phyloP scores from a whole-genome alignment of 2,329 filamentous ascomycete genomes.

The Trichoderma simmonsii region DNA sequence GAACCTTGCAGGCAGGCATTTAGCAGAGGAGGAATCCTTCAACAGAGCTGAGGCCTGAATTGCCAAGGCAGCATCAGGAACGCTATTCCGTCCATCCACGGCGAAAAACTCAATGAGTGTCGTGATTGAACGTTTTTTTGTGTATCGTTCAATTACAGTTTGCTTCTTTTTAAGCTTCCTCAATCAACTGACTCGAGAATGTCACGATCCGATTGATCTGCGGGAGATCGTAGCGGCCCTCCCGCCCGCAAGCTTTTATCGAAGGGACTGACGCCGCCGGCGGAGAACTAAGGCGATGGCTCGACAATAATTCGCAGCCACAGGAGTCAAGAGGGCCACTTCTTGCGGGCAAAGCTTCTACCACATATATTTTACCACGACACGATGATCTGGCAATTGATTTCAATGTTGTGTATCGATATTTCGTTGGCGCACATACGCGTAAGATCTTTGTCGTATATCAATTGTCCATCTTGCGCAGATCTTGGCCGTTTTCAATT shows the following conservation, averaged over 20 bases:
- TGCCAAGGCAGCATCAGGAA: neutral
- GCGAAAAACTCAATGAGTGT: neutral
- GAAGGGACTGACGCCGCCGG: neutral
- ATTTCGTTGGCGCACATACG: neutral
- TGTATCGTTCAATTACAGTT: neutral
- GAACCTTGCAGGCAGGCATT: neutral
- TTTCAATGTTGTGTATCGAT: neutral
- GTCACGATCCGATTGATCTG: constrained; percentile 1
- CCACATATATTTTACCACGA: neutral
- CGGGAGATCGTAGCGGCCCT: constrained; percentile 11
- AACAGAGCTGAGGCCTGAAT: neutral
- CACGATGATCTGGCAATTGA: neutral
- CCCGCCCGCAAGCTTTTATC: constrained; percentile 8
- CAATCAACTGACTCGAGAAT: neutral
- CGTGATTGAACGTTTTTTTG: neutral
- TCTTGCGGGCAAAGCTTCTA: neutral
- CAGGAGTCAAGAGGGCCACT: neutral
- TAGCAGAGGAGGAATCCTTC: neutral
- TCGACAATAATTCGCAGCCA: neutral
- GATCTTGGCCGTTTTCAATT: neutral
- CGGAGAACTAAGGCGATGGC: neutral
- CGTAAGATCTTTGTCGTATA: neutral
- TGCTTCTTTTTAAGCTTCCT: neutral
- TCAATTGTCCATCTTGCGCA: neutral
- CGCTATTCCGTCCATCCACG: neutral